Evolutionary conservation across 1,284 basidiomycete species (phyloP).

Genomic region (Coniophora puteana): DNA sequence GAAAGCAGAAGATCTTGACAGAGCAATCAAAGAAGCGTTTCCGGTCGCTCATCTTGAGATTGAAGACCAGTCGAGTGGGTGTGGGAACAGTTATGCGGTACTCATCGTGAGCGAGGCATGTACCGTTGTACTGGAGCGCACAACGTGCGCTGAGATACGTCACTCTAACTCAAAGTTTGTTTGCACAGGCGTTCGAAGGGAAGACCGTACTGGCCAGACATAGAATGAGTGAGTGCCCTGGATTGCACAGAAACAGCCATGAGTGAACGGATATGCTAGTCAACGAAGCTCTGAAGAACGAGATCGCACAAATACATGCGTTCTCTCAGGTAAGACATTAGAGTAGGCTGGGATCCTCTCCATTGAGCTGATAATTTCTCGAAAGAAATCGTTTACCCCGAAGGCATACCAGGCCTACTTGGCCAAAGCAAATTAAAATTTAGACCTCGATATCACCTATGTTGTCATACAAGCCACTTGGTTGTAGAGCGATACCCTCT

Average conservation of each 20-base stretch:
- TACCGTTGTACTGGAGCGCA: constrained; percentile 11
- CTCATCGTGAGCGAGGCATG: constrained; percentile 71
- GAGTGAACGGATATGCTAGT: constrained; percentile 38
- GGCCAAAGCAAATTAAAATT: constrained; percentile 34
- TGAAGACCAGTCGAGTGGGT: constrained; percentile 72
- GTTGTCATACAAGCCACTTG: no score
- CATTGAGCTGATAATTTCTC: constrained; percentile 1
- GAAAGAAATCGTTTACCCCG: constrained; percentile 73
- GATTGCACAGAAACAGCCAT: constrained; percentile 2
- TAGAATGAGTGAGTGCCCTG: constrained; percentile 48
- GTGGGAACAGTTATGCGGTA: constrained; percentile 72
- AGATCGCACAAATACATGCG: constrained; percentile 78
- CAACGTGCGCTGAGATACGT: background rate
- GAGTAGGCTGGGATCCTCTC: background rate
- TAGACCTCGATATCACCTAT: background rate
- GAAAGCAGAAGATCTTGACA: constrained; percentile 50
- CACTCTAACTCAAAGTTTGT: constrained; percentile 5
- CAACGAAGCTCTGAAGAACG: constrained; percentile 66
- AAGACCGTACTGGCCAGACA: constrained; percentile 73
- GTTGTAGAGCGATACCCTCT: background rate
- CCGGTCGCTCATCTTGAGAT: constrained; percentile 65
- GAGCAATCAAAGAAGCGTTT: constrained; percentile 54
- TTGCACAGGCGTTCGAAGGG: constrained; percentile 63
- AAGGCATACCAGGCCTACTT: constrained; percentile 58
- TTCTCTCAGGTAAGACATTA: constrained; percentile 67